Evolutionary conservation across 306 rosid species (phyloP), one percentile per base, ranked within the genome.

Genomic region (Quercus wislizeni): DNA sequence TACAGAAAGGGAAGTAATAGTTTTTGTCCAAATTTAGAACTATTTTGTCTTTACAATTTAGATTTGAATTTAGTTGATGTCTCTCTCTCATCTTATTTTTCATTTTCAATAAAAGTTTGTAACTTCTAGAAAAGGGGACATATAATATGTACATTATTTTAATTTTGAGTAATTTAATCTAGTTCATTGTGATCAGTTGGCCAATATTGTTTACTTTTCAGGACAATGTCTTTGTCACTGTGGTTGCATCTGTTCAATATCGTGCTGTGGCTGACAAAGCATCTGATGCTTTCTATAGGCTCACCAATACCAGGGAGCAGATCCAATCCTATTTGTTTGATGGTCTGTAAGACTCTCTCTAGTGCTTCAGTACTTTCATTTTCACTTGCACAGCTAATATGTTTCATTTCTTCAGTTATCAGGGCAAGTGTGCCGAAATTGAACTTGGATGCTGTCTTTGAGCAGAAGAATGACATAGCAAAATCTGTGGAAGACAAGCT

Each of bases 161-260:
- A 13, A 33, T 52, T 49, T 28, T 76, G 23, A 23, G 74, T 52
- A 25, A 71, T 55, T 69, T 74, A 54, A 27, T 79, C 82, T 15
- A 62, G 21, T 64, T 72, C 78, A 52, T 69, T 25, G 54, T 77
- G 51, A 76, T 70, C 38, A 4, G 62, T 41, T 83, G 59, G 57
- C 63, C 30, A 62, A 33, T 64, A 3, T 43, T 6, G 58, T 82
- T 74, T 65, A 62, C 58, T 73, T 78, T 69, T 62, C 75, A 92
- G 92, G 97, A 92, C 70, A 90, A 90, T 70, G 97, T 88, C 46
- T 92, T 89, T 46, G 97, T 92, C 78, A 88, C 73, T 75, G 93
- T 92, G 68, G 91, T 87, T 70, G 89, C 92, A 0, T 89, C 92
- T 38, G 77, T 92, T 74, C 92, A 92, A 82, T 90, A 88, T 74